Evolutionary conservation across 176 grass and related monocot genomes (phyloP), one percentile per base, ranked within the genome.

Genomic region (Aegilops tauschii): DNA sequence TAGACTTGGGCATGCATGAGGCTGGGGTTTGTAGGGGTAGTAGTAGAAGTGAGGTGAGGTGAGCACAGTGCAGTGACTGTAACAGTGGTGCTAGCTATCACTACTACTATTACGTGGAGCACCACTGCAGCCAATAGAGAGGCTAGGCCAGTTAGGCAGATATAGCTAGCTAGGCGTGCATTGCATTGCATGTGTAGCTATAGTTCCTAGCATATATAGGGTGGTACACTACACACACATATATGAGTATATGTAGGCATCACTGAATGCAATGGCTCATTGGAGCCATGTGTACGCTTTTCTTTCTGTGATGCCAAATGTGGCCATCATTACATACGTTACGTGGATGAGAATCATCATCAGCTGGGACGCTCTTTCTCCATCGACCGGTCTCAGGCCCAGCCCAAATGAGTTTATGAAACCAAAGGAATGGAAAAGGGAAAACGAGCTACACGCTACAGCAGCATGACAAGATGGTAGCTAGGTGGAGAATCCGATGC

Each of bases 221-320:
- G 47, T 50, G 47, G 47, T 50, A 50, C 47, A 14, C 45, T 13
- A 50, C 47, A 14, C 45, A 50, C 47, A 50, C 47, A 36, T 21
- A 14, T 21, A 5, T 32, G 30, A 47, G 30, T 34, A 34, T 31
- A 29, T 35, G 36, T 34, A 34, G 32, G 28, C 65, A 68, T 36
- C 66, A 35, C 8, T 20, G 3, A 69, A 69, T 69, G 45, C 45
- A 49, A 49, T 49, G 45, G 66, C 31, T 36, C 6, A 36, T 18
- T 31, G 18, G 67, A 67, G 65, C 65, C 32, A 71, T 71, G 68
- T 40, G 34, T 16, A 39, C 21, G 34, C 20, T 9, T 71, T 71
- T 71, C 35, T 71, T 71, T 71, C 68, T 2, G 68, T 44, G 36
- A 73, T 73, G 69, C 69, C 18, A 71, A 71, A 71, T 71, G 69